Percentiles rank a stretch among this genome's conserved stretches.
Evolutionary conservation across 1,284 basidiomycete species (phyloP).

Genomic region (Rhizopogon hawkerae): DNA sequence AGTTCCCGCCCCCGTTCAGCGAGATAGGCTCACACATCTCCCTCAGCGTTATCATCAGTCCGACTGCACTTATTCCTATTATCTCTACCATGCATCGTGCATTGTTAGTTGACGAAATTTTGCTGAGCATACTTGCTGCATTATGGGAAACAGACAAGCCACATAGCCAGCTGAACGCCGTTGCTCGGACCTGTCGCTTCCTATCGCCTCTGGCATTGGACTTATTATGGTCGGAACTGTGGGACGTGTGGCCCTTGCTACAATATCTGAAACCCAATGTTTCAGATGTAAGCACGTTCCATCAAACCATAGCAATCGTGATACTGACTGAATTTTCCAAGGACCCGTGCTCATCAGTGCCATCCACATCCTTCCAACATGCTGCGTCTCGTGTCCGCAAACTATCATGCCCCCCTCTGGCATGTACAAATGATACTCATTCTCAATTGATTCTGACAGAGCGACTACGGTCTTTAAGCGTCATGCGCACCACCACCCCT

Average conservation of each 20-base stretch:
- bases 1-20: background rate
- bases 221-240: slow-evolving; percentile 1
- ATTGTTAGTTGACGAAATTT: background rate
- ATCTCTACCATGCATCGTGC: background rate
- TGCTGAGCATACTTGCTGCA: background rate
- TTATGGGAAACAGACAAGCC: background rate
- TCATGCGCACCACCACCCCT: background rate
- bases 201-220: slow-evolving; percentile 1
- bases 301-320: background rate
- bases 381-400: slow-evolving; percentile 1
- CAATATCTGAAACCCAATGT: background rate
- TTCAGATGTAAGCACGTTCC: background rate
- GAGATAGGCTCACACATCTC: background rate
- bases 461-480: background rate
- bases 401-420: background rate
- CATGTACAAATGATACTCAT: background rate
- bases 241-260: background rate
- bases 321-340: background rate
- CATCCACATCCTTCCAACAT: background rate
- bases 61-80: background rate
- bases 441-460: background rate
- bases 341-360: background rate
- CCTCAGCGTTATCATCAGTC: background rate
- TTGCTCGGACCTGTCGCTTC: background rate
- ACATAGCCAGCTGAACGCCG: background rate